Base-by-base conservation (phyloP, 306 rosid genomes). In the Medicago arabica region DNA sequence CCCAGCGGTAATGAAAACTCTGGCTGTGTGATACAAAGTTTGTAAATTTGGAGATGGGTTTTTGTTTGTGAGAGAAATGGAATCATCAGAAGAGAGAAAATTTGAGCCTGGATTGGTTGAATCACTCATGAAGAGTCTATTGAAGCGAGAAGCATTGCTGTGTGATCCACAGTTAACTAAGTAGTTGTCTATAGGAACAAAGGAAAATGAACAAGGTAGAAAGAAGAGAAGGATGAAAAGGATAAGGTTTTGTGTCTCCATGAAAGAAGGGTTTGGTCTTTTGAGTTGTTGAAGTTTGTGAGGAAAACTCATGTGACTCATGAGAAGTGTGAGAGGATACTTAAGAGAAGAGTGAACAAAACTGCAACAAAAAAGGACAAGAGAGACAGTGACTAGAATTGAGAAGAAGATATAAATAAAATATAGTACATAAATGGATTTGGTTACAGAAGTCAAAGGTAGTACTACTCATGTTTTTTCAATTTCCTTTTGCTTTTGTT, bases 151-250 rank as follows among this genome's bases (percentile, higher is more conserved):
- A 74, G 71, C 71, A 84, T 90, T 92, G 83, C 58, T 74, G 71
- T 80, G 59, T 31, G 98, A 87, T 76, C 99, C 98, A 79, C 96
- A 92, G 82, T 79, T 96, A 84, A 96, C 74, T 8, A 96, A 93
- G 75, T 82, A 89, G 80, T 88, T 87, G 50, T 96, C 98, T 38
- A 36, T 23, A 51, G 98, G 98, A 80, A 79, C 80, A 83, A 96
- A 90, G 36, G 87, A 78, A 75, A 81, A n/a, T 8, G 92, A 82
- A 61, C 63, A 80, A 64, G 85, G 85, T 13, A 72, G 64, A 38
- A 74, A 79, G 12, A 79, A 53, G 6, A 88, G 59, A 75, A 88
- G 49, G 13, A 53, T 8, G 0, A 83, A 71, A 25, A 60, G 57
- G 69, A 60, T 36, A 49, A 79, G 69, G 69, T 28, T 62, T 38